A percentile compares a stretch with the other conserved stretches of the same genome.
These are phyloP conservation scores for Trichoderma citrinoviride DNA, from an alignment of 2,329 filamentous ascomycete genomes.

Conservation along the genomic window DNA sequence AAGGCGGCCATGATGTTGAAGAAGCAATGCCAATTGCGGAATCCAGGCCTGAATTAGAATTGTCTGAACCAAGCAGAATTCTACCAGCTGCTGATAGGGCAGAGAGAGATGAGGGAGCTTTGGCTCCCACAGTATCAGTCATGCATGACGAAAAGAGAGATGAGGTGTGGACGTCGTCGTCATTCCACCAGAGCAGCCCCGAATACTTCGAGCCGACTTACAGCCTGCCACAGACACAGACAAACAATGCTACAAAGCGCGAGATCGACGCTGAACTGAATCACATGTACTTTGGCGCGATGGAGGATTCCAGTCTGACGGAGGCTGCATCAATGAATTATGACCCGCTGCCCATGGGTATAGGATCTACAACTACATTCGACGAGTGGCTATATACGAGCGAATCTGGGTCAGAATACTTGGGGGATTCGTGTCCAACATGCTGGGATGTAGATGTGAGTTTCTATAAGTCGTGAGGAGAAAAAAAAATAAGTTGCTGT, in stretches of 20 bases:
- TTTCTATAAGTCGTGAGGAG: not conserved
- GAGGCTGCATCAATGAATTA: not conserved
- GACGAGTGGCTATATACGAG: constrained; percentile 25
- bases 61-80: too few species aligned
- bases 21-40: not conserved
- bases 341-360: not conserved
- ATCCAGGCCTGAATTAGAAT: not conserved
- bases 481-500: not conserved
- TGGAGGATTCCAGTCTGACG: not conserved
- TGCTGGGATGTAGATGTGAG: not conserved
- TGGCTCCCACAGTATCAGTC: not conserved
- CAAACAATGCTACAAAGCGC: too few species aligned
- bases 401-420: not conserved
- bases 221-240: not conserved
- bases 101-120: not conserved
- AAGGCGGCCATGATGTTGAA: not conserved
- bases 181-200: not conserved
- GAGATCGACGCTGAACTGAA: not conserved
- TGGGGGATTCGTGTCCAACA: not conserved
- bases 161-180: not conserved
- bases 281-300: not conserved
- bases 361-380: constrained; percentile 22
- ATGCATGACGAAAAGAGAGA: too few species aligned
- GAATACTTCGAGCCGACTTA: not conserved
- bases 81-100: not conserved